A percentile compares a stretch with the other conserved stretches of the same genome.
These are phyloP conservation scores for Plasmodium gallinaceum DNA, from an alignment of 169 alveolate genomes.

Conservation along the genomic window DNA sequence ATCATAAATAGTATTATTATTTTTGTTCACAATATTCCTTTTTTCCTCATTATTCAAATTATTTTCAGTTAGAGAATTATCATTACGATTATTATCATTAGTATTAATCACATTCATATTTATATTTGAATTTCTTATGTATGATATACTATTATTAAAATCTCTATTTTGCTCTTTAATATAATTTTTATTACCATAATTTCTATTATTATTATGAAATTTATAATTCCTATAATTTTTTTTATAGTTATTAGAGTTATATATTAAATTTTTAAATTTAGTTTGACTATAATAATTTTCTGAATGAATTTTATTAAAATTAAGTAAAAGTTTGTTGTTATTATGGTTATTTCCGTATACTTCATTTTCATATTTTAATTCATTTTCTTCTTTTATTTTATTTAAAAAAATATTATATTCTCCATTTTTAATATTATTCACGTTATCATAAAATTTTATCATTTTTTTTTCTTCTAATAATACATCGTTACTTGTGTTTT, in stretches of 20 bases:
- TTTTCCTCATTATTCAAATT: neutral
- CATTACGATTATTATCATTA: too few relatives aligned
- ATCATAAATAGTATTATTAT: too few relatives aligned
- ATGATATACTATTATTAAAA: too few relatives aligned
- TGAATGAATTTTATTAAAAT: neutral
- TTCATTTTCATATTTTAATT: neutral
- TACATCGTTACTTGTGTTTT: neutral
- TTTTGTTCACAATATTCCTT: neutral
- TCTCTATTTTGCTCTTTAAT: too few relatives aligned
- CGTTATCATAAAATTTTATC: neutral
- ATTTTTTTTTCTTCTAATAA: neutral
- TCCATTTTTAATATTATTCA: slow-evolving; percentile 6
- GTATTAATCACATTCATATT: too few relatives aligned
- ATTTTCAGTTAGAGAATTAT: too few relatives aligned
- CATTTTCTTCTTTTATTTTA: slow-evolving; percentile 19
- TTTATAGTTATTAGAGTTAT: neutral
- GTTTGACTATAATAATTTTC: slow-evolving; percentile 6
- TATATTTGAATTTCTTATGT: too few relatives aligned
- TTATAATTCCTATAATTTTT: neutral
- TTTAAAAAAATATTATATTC: neutral
- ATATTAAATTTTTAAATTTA: neutral
- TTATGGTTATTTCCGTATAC: neutral
- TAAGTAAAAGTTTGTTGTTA: neutral
- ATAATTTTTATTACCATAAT: neutral
- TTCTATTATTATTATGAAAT: neutral